Conservation (phyloP, 306 rosid genomes). For the Lupinus albus region DNA sequence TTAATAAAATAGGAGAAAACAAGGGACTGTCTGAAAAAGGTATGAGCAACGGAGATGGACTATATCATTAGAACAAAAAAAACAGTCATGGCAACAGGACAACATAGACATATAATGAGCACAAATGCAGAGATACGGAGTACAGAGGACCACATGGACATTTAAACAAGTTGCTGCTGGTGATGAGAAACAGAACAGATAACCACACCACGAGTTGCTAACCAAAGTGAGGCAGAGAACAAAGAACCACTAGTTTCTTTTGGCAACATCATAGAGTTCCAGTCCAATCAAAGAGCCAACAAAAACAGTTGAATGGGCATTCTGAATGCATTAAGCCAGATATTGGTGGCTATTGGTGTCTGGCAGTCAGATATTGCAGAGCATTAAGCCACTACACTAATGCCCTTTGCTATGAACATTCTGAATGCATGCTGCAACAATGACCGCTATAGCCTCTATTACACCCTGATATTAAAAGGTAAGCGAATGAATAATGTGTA, state of each 20-base stretch:
- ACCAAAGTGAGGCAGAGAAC: conserved; percentile 1
- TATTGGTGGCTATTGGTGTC: conserved; percentile 7
- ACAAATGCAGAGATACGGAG: neutral
- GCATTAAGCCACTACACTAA: neutral
- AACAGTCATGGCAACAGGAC: too few relatives aligned
- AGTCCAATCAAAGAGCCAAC: conserved; percentile 13
- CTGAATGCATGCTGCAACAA: neutral
- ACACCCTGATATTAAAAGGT: conserved; percentile 31
- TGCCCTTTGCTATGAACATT: neutral
- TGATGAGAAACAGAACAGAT: neutral
- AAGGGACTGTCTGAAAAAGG: neutral
- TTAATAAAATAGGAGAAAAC: conserved; percentile 4
- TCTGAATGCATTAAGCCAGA: too few relatives aligned
- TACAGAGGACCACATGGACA: conserved; percentile 8
- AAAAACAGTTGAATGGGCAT: neutral
- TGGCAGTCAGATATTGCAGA: neutral
- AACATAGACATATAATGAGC: neutral
- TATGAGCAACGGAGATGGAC: neutral
- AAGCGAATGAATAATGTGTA: conserved; percentile 34
- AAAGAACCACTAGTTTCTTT: neutral
- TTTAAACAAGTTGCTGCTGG: neutral
- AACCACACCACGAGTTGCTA: conserved; percentile 8
- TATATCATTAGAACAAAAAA: neutral
- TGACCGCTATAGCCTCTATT: conserved; percentile 19
- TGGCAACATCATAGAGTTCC: conserved; percentile 1